These are phyloP conservation scores for Paramecium octaurelia DNA, from an alignment of 73 alveolate genomes.

Conservation along the genomic window DNA sequence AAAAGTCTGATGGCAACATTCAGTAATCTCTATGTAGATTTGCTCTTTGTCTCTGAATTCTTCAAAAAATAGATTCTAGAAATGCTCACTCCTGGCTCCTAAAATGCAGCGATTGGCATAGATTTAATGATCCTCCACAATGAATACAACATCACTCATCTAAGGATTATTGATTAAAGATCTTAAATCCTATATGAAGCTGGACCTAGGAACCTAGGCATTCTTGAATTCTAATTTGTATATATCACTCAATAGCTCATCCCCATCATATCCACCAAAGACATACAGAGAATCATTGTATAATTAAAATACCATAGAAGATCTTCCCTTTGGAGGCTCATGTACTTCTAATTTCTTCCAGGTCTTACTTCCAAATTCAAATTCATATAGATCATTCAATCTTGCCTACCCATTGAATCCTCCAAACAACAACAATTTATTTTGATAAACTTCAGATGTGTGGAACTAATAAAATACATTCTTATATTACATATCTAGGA, in stretches of 20 bases:
- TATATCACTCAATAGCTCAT: slow-evolving; percentile 73
- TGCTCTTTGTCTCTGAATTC: slow-evolving; percentile 37
- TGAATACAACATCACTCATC: slow-evolving; percentile 58
- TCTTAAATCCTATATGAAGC: not conserved
- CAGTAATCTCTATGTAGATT: not conserved
- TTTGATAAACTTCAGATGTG: slow-evolving; percentile 72
- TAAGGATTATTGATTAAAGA: slow-evolving; percentile 43
- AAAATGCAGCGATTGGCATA: slow-evolving; percentile 53
- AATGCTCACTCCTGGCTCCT: slow-evolving; percentile 56
- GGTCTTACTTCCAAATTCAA: slow-evolving; percentile 64
- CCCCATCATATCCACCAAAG: slow-evolving; percentile 87
- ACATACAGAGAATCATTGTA: slow-evolving; percentile 77
- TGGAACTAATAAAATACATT: not conserved
- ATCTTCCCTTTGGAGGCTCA: slow-evolving; percentile 70
- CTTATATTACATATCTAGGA: slow-evolving; percentile 42
- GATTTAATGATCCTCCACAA: slow-evolving; percentile 50
- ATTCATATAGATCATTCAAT: slow-evolving; percentile 83
- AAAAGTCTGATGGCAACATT: slow-evolving; percentile 17
- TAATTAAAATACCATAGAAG: slow-evolving; percentile 82
- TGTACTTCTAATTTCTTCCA: slow-evolving; percentile 74
- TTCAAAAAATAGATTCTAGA: slow-evolving; percentile 34
- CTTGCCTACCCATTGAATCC: slow-evolving; percentile 86
- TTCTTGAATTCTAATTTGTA: slow-evolving; percentile 70
- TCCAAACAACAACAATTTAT: slow-evolving; percentile 76
- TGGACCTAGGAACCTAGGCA: slow-evolving; percentile 56